Evolutionary conservation across 495 filamentous ascomycete species (phyloP).

Genomic region (Haplographium delicatum): DNA sequence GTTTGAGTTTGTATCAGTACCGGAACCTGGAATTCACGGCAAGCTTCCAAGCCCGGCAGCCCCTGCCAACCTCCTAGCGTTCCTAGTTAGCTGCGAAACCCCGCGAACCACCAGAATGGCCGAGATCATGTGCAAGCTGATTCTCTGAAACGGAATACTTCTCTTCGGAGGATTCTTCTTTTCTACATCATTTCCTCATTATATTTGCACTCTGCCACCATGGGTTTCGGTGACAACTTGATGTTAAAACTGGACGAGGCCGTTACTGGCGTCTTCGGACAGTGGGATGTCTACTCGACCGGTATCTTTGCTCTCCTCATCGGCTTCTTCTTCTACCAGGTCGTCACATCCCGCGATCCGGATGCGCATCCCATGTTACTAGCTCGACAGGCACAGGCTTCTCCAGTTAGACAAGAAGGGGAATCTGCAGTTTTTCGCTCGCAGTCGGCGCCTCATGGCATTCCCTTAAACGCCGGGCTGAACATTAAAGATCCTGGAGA

Average conservation of each 20-base stretch:
- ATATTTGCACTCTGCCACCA: slow-evolving; percentile 27
- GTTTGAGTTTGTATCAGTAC: background rate
- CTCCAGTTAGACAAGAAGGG: slow-evolving; percentile 73
- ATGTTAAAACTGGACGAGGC: slow-evolving; percentile 61
- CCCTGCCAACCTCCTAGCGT: slow-evolving; percentile 9
- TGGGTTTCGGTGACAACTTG: slow-evolving; percentile 44
- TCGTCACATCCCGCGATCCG: slow-evolving; percentile 54
- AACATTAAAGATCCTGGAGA: slow-evolving; percentile 79
- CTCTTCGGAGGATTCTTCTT: no score
- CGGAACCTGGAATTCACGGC: slow-evolving; percentile 2
- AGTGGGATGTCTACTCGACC: slow-evolving; percentile 77
- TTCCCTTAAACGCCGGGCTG: slow-evolving; percentile 75
- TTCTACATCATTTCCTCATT: slow-evolving; percentile 5
- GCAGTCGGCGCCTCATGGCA: slow-evolving; percentile 74
- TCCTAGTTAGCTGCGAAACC: slow-evolving; percentile 15
- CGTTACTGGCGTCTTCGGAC: slow-evolving; percentile 59
- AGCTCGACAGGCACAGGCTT: slow-evolving; percentile 71
- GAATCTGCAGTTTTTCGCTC: slow-evolving; percentile 81
- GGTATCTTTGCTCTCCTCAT: slow-evolving; percentile 55
- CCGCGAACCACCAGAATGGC: background rate
- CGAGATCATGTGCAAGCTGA: background rate
- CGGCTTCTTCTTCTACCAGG: slow-evolving; percentile 57
- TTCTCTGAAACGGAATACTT: background rate
- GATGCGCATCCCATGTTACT: slow-evolving; percentile 90
- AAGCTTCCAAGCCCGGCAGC: no score